Conservation (phyloP, 164 flowering plant genomes). For the Kalanchoe fedtschenkoi region DNA sequence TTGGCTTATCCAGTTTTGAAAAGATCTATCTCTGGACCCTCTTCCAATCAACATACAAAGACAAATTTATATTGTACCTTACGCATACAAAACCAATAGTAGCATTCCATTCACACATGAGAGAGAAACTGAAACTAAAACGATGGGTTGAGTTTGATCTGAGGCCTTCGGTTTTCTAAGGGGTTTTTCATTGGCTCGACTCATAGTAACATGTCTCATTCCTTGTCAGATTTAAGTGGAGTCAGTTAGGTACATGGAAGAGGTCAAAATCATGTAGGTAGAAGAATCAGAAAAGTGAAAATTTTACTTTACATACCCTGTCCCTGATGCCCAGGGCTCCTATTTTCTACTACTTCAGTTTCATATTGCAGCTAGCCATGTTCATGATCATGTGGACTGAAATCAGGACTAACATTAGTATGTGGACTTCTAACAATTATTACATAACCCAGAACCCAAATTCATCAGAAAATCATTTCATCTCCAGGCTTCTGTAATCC, state of each 20-base stretch:
- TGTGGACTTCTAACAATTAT: background rate
- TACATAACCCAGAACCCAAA: background rate
- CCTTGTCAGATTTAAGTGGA: background rate
- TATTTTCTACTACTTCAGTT: too few relatives aligned
- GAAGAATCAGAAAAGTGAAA: background rate
- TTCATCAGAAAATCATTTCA: conserved; percentile 33
- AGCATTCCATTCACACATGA: background rate
- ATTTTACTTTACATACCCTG: background rate
- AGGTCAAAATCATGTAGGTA: background rate
- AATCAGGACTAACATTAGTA: background rate
- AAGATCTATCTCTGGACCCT: background rate
- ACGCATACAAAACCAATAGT: background rate
- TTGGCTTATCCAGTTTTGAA: conserved; percentile 4
- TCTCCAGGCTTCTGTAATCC: conserved; percentile 75
- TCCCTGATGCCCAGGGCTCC: too few relatives aligned
- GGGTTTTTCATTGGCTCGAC: background rate
- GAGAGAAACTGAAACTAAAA: background rate
- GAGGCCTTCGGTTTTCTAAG: background rate
- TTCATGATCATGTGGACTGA: background rate
- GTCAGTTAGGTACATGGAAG: background rate
- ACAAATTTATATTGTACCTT: background rate
- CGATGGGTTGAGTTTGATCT: background rate
- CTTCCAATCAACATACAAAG: background rate
- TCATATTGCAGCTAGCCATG: too few relatives aligned
- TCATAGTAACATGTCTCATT: background rate